Percentiles rank a stretch among this genome's conserved stretches.
phyloP scores from a whole-genome alignment of 2,329 filamentous ascomycete species.

The Knoxdaviesia capensis region DNA sequence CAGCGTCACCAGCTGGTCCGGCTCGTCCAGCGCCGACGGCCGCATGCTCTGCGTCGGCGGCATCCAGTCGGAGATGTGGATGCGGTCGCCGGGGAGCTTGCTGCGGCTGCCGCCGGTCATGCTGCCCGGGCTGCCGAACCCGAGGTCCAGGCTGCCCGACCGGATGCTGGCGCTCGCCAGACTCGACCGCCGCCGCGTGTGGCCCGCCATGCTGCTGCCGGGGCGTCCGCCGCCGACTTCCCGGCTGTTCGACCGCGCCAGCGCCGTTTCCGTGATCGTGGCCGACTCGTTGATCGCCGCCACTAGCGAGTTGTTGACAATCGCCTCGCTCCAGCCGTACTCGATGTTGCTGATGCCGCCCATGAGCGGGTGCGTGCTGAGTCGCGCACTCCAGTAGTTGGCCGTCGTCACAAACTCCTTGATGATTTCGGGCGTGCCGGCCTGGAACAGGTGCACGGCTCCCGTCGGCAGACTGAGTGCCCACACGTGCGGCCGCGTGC shows the following conservation, averaged over 20 bases:
- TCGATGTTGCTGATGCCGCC: slow-evolving; percentile 94
- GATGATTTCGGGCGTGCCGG: slow-evolving; percentile 84
- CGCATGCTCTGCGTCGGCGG: slow-evolving; percentile 84
- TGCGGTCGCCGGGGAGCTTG: slow-evolving; percentile 66
- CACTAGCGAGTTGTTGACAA: slow-evolving; percentile 43
- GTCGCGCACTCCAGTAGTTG: slow-evolving; percentile 92
- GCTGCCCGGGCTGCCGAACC: slow-evolving; percentile 16
- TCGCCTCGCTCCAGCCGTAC: slow-evolving; percentile 82
- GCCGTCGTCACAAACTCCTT: slow-evolving; percentile 85
- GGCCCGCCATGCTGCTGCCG: slow-evolving; percentile 19
- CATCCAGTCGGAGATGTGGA: slow-evolving; percentile 70
- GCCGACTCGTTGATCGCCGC: slow-evolving; percentile 23
- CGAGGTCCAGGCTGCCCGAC: slow-evolving; percentile 42
- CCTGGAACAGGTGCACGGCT: slow-evolving; percentile 94
- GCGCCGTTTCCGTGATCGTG: too few species aligned
- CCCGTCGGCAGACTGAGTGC: slow-evolving; percentile 80
- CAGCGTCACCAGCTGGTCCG: slow-evolving; percentile 61
- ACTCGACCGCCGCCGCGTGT: slow-evolving; percentile 18
- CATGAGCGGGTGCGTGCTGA: slow-evolving; percentile 82
- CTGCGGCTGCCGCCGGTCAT: slow-evolving; percentile 28
- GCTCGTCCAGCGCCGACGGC: slow-evolving; percentile 55
- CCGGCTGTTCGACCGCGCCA: too few species aligned
- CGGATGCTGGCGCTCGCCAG: slow-evolving; percentile 30
- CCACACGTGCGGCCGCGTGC: slow-evolving; percentile 80
- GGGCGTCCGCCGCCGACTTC: too few species aligned